Conservation (phyloP, 768 basidiomycete genomes). For the Lentinula aciculospora region DNA sequence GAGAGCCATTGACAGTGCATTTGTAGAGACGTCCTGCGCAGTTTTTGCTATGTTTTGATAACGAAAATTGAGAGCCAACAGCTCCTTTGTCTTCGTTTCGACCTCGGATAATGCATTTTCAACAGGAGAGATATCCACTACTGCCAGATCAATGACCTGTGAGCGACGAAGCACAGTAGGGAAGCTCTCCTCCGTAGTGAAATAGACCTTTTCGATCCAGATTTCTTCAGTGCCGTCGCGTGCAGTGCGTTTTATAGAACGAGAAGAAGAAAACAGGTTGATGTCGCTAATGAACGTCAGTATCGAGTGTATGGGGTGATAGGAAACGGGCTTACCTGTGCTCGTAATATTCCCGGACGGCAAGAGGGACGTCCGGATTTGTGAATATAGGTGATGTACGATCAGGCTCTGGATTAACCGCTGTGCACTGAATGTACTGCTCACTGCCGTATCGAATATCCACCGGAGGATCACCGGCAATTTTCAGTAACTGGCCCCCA, state of each 20-base stretch:
- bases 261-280: constrained; percentile 73
- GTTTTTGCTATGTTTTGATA: constrained; percentile 80
- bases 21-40: constrained; percentile 66
- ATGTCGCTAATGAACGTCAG: constrained; percentile 50
- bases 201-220: constrained; percentile 88
- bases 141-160: constrained; percentile 67
- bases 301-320: background rate
- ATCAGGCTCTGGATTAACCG: constrained; percentile 83
- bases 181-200: constrained; percentile 82
- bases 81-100: constrained; percentile 72
- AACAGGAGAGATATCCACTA: constrained; percentile 79
- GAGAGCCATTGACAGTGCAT: constrained; percentile 78
- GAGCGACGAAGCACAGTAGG: constrained; percentile 89
- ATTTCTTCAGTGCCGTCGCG: constrained; percentile 65
- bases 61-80: constrained; percentile 59
- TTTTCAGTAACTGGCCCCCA: constrained; percentile 73
- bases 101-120: constrained; percentile 81
- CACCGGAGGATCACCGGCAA: constrained; percentile 68
- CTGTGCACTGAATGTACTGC: constrained; percentile 85
- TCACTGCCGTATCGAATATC: constrained; percentile 75
- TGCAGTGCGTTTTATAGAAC: constrained; percentile 58
- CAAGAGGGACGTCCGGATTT: constrained; percentile 75
- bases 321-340: constrained; percentile 48
- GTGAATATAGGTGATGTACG: constrained; percentile 72
- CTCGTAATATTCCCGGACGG: constrained; percentile 83